Percentiles rank a stretch among this genome's conserved stretches.
phyloP scores from a whole-genome alignment of 2,329 filamentous ascomycete species.

The Penicillium expansum region DNA sequence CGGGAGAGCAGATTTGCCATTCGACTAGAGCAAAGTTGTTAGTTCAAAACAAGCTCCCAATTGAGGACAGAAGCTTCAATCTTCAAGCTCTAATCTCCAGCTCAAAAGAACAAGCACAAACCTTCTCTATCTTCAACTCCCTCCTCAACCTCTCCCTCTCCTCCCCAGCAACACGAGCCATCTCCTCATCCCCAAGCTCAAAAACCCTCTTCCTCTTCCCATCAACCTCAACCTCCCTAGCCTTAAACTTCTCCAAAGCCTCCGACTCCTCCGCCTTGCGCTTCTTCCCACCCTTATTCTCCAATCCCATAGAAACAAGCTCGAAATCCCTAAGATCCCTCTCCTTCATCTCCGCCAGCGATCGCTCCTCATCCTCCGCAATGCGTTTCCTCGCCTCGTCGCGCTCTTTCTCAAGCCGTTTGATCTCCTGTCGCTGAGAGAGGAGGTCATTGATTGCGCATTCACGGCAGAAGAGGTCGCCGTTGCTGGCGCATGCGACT shows the following conservation, averaged over 20 bases:
- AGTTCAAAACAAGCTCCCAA: background rate
- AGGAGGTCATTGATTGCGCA: slow-evolving; percentile 91
- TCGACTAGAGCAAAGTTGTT: slow-evolving; percentile 35
- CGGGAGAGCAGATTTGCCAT: slow-evolving; percentile 64
- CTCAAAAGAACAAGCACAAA: slow-evolving; percentile 1
- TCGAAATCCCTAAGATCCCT: slow-evolving; percentile 81
- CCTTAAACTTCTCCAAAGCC: slow-evolving; percentile 28
- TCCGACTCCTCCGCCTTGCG: slow-evolving; percentile 5
- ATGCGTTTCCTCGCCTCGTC: slow-evolving; percentile 62
- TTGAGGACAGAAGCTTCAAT: background rate
- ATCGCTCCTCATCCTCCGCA: slow-evolving; percentile 57
- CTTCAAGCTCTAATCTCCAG: background rate
- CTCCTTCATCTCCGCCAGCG: slow-evolving; percentile 67
- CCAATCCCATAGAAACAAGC: slow-evolving; percentile 69
- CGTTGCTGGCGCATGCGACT: slow-evolving; percentile 71
- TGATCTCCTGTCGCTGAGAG: slow-evolving; percentile 86
- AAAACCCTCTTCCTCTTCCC: slow-evolving; percentile 69
- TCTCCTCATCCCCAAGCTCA: slow-evolving; percentile 72
- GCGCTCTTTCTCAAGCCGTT: slow-evolving; percentile 67
- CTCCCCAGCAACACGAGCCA: slow-evolving; percentile 65
- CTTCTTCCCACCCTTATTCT: slow-evolving; percentile 20
- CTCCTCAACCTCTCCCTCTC: slow-evolving; percentile 69
- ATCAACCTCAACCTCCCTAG: slow-evolving; percentile 26
- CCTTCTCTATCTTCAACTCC: slow-evolving; percentile 71
- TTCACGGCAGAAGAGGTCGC: slow-evolving; percentile 93